A percentile compares a stretch with the other conserved stretches of the same genome.
These are phyloP conservation scores for Cadophora sp. DNA, from an alignment of 2,329 filamentous ascomycete species.

Conservation along the genomic window DNA sequence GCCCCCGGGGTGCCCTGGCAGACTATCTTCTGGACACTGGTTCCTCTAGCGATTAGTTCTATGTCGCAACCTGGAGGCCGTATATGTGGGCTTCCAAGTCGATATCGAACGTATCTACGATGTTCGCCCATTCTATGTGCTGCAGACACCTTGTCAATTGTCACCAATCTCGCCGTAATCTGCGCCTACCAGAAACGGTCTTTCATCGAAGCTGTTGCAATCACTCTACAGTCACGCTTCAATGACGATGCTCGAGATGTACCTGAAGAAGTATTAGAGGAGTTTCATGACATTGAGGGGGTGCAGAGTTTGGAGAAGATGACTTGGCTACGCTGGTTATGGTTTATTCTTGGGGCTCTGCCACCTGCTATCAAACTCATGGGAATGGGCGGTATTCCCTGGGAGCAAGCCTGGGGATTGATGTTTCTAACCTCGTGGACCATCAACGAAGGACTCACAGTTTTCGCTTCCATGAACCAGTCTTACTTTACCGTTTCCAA, in stretches of 20 bases:
- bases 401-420: neutral
- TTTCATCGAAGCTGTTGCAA: neutral
- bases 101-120: constrained; percentile 7
- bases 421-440: neutral
- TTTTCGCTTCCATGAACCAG: neutral
- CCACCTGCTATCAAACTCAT: neutral
- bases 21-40: neutral
- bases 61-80: constrained; percentile 3
- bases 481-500: neutral
- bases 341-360: neutral
- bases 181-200: neutral
- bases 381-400: neutral
- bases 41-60: constrained; percentile 2
- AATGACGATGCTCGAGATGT: neutral
- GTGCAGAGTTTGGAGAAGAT: neutral
- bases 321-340: neutral
- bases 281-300: neutral
- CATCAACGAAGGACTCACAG: neutral
- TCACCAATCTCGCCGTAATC: neutral
- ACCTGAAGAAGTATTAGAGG: neutral
- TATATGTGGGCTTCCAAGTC: neutral
- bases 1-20: neutral
- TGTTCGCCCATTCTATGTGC: constrained; percentile 3
- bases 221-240: neutral
- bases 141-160: neutral